phyloP scores from a whole-genome alignment of 176 grass and related monocot genomes.

The Calamus simplicifolius region DNA sequence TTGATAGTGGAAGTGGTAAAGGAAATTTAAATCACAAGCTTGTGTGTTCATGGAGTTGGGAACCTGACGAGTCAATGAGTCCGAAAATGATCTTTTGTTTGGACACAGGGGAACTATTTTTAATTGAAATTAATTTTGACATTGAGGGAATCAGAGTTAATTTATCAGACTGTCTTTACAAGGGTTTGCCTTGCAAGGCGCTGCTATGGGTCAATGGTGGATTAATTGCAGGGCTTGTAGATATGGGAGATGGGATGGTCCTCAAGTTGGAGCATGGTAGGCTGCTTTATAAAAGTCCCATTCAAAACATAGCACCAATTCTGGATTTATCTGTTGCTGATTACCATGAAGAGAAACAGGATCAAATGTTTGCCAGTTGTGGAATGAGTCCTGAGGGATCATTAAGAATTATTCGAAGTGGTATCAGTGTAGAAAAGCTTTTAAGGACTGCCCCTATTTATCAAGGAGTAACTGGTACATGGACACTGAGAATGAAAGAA shows the following conservation, averaged over 20 bases:
- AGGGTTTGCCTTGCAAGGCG: slow-evolving; percentile 51
- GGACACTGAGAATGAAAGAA: slow-evolving; percentile 90
- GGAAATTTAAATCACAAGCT: slow-evolving; percentile 42
- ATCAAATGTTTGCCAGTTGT: slow-evolving; percentile 93
- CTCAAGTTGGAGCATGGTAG: slow-evolving; percentile 61
- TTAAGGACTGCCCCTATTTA: slow-evolving; percentile 71
- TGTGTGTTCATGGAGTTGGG: slow-evolving; percentile 93
- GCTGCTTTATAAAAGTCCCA: slow-evolving; percentile 63
- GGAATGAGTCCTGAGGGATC: slow-evolving; percentile 97
- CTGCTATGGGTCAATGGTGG: slow-evolving; percentile 70
- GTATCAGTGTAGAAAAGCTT: slow-evolving; percentile 94
- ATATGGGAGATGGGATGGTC: slow-evolving; percentile 95
- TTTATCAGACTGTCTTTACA: slow-evolving; percentile 56
- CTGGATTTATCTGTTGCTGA: slow-evolving; percentile 86
- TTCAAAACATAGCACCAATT: slow-evolving; percentile 95
- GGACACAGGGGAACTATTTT: slow-evolving; percentile 75
- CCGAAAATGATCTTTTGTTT: slow-evolving; percentile 81
- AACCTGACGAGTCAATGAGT: slow-evolving; percentile 44
- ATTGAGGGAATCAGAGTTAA: slow-evolving; percentile 45
- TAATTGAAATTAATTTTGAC: slow-evolving; percentile 67
- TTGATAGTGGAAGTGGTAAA: slow-evolving; percentile 62
- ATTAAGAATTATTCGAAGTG: slow-evolving; percentile 72
- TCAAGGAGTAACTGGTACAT: slow-evolving; percentile 81
- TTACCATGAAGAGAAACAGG: slow-evolving; percentile 86
- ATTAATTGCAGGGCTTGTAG: slow-evolving; percentile 71